A percentile compares a stretch with the other conserved stretches of the same genome.
phyloP scores from a whole-genome alignment of 2,329 filamentous ascomycete genomes.

The Xylaria sp. region DNA sequence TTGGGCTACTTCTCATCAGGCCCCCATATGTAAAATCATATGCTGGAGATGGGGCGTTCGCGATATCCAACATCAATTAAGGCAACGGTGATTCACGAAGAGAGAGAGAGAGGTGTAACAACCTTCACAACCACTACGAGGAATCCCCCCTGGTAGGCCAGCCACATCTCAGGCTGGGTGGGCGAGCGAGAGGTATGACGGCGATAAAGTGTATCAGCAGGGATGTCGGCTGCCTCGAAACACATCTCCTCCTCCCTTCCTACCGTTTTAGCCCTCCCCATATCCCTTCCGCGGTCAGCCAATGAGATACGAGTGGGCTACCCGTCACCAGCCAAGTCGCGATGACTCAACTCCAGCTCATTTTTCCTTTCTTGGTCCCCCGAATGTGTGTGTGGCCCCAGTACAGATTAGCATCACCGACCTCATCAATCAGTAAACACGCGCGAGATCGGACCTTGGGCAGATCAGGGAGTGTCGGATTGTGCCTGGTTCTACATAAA shows the following conservation, averaged over 20 bases:
- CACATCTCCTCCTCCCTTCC: slow-evolving; percentile 12
- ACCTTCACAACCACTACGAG: slow-evolving; percentile 11
- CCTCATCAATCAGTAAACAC: slow-evolving; percentile 11
- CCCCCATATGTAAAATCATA: slow-evolving; percentile 5
- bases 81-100: slow-evolving; percentile 4
- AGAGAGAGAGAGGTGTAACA: slow-evolving; percentile 3
- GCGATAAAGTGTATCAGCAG: slow-evolving; percentile 27
- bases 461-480: slow-evolving; percentile 1
- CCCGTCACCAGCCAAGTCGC: slow-evolving; percentile 27
- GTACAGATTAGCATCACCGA: not conserved
- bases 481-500: slow-evolving; percentile 17
- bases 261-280: slow-evolving; percentile 25
- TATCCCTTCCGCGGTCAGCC: slow-evolving; percentile 19
- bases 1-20: slow-evolving; percentile 19
- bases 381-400: not conserved
- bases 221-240: slow-evolving; percentile 21
- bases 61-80: slow-evolving; percentile 7
- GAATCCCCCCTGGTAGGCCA: slow-evolving; percentile 7
- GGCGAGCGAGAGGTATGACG: slow-evolving; percentile 11
- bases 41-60: slow-evolving; percentile 1
- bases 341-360: slow-evolving; percentile 34
- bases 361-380: slow-evolving; percentile 1
- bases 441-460: slow-evolving; percentile 24
- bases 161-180: slow-evolving; percentile 1
- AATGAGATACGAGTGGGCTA: slow-evolving; percentile 22